Percentiles rank a stretch among this genome's conserved stretches.
Evolutionary conservation across 75 land plant genomes (phyloP).

Genomic region (Sequoiadendron giganteum): DNA sequence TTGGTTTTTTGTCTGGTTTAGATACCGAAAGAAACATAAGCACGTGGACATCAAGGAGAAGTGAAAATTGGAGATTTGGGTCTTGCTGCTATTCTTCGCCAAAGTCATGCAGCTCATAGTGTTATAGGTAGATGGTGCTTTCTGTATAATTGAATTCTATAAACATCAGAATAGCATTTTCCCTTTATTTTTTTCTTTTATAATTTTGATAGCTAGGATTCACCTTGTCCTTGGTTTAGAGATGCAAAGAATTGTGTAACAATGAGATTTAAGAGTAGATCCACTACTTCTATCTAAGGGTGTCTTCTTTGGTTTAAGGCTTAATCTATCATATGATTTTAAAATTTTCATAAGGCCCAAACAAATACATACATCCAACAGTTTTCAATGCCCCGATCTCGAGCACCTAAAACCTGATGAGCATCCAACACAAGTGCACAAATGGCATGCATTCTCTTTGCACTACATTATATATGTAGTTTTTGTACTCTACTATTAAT

Average conservation of each 20-base stretch:
- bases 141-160: background rate
- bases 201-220: background rate
- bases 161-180: background rate
- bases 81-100: conserved; percentile 44
- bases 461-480: background rate
- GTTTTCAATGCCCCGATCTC: background rate
- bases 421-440: background rate
- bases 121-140: conserved; percentile 42
- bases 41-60: conserved; percentile 61
- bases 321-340: background rate
- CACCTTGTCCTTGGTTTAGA: too few species aligned
- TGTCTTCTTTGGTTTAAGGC: background rate
- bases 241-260: too few species aligned
- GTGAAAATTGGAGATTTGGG: conserved; percentile 78
- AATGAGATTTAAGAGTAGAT: background rate
- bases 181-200: background rate
- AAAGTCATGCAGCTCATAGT: conserved; percentile 50
- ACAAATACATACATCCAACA: background rate
- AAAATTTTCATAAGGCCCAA: background rate
- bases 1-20: conserved; percentile 11
- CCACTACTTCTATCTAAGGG: background rate
- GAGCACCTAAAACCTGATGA: background rate
- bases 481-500: background rate
- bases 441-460: background rate
- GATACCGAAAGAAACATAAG: conserved; percentile 66